Conservation (phyloP, 129 eudicot genomes). For the Daucus carota region DH1_v3.0 NC_030385.2:878001-878500, state of each 20-base stretch:
- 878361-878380: neutral
- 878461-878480: neutral
- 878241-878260: neutral
- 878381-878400: neutral
- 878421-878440: neutral
- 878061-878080: conserved; percentile 54
- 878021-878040: conserved; percentile 95
- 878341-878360: neutral
- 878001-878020: conserved; percentile 94
- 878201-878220: neutral
- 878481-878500: neutral
- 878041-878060: conserved; percentile 90
- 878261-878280: too few relatives aligned
- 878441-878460: neutral
- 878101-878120: neutral
- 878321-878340: neutral
- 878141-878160: neutral
- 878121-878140: neutral
- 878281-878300: neutral
- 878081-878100: neutral
- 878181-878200: neutral
- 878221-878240: neutral
- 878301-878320: neutral
- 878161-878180: neutral
- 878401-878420: neutral